Conservation (phyloP, 2,329 filamentous ascomycete genomes). For the Xylaria digitata region DNA sequence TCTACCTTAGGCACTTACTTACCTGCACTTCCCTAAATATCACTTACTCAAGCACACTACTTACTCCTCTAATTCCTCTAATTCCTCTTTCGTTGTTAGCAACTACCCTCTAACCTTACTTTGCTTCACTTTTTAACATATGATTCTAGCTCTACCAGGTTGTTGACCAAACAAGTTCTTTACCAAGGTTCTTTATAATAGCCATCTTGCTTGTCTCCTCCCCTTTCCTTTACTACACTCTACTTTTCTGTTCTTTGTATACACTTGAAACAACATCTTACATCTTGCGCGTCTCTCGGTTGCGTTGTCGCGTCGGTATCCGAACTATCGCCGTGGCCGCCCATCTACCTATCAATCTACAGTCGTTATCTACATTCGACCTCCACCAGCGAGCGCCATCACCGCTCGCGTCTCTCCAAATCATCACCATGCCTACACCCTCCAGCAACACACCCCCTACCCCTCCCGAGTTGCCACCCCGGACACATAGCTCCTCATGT, state of each 20-base stretch:
- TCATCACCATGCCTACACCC: conserved; percentile 48
- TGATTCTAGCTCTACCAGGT: background rate
- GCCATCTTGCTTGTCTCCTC: conserved; percentile 12
- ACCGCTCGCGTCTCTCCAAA: conserved; percentile 26
- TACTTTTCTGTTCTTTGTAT: conserved; percentile 32
- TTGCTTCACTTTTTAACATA: conserved; percentile 1
- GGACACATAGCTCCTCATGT: conserved; percentile 50
- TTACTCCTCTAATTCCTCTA: background rate
- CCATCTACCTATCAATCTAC: conserved; percentile 6
- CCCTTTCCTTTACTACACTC: conserved; percentile 20
- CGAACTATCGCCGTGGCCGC: conserved; percentile 27
- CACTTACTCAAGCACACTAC: too few species aligned
- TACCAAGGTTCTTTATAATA: conserved; percentile 17
- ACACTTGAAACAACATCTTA: conserved; percentile 20
- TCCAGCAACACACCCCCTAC: conserved; percentile 43
- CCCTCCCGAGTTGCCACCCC: conserved; percentile 45
- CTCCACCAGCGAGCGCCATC: conserved; percentile 20
- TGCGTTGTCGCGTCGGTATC: conserved; percentile 30
- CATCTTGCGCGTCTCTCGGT: conserved; percentile 10
- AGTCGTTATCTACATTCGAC: conserved; percentile 4
- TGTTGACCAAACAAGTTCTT: too few species aligned
- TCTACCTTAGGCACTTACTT: too few species aligned
- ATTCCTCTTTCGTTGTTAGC: background rate
- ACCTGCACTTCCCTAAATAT: background rate
- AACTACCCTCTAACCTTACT: background rate